These are phyloP conservation scores for Gracilaria gracilis DNA, from an alignment of 23 red algal genomes.

Conservation along the genomic window DNA sequence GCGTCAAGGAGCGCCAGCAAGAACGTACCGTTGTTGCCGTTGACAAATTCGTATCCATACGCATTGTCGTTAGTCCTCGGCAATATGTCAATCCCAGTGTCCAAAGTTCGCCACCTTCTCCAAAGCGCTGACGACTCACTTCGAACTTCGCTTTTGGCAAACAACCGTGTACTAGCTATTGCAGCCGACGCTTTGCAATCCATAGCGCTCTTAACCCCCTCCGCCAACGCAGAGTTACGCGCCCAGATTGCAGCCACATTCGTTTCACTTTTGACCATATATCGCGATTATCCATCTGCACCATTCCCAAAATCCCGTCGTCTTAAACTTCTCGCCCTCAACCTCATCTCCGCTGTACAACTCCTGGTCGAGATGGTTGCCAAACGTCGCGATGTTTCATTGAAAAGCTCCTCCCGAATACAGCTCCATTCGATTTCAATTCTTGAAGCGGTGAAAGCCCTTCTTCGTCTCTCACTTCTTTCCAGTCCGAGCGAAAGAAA, in stretches of 20 bases:
- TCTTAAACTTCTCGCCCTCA: slow-evolving; percentile 36
- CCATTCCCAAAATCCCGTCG: slow-evolving; percentile 34
- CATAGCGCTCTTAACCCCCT: slow-evolving; percentile 52
- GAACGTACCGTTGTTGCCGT: neutral
- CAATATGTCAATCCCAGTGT: neutral
- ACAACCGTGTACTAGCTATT: slow-evolving; percentile 32
- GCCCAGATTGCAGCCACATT: slow-evolving; percentile 45
- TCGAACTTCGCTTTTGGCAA: slow-evolving; percentile 28
- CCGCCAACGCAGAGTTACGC: slow-evolving; percentile 41
- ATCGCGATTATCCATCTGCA: slow-evolving; percentile 43
- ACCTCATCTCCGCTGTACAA: slow-evolving; percentile 40
- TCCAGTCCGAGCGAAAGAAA: neutral
- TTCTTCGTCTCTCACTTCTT: slow-evolving; percentile 57
- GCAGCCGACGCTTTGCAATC: slow-evolving; percentile 43
- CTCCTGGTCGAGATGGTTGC: slow-evolving; percentile 62
- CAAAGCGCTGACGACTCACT: slow-evolving; percentile 1
- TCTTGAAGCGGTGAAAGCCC: slow-evolving; percentile 55
- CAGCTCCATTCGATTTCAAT: slow-evolving; percentile 30
- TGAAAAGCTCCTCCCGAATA: neutral
- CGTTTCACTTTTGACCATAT: slow-evolving; percentile 52
- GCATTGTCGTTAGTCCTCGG: neutral
- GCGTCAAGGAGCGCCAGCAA: neutral
- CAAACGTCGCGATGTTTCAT: slow-evolving; percentile 13
- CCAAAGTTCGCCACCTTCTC: slow-evolving; percentile 13
- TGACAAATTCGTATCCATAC: neutral